Base-by-base conservation (phyloP, 352 stramenopile genomes). In the Pythium diclinum region DNA sequence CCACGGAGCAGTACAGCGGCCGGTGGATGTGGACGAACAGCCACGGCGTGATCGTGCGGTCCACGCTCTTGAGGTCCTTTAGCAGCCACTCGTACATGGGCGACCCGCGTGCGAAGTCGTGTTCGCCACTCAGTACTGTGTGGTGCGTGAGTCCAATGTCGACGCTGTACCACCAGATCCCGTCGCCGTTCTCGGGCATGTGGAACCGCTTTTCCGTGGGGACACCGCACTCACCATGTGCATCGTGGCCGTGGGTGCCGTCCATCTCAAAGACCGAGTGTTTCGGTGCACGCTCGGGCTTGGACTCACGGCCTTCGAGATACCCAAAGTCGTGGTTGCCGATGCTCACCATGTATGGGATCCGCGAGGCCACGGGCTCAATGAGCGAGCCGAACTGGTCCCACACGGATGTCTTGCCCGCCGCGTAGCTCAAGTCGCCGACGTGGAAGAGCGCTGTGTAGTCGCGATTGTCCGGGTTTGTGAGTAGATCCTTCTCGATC, bases 361-460 rank as follows among this genome's bases (percentile, higher is more conserved):
- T 69, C 30, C 65, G 66, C 19, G 77, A 72, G 2, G 87, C 74
- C 68, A 91, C 80, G 1, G 81, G 73, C 68, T 90, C 58, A 54
- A 94, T 87, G 60, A 95, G 78, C 23, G 79, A 47, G 33, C 82
- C 70, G 59, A 85, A 88, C 59, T 88, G 75, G 55, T 96, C 87
- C 88, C 88, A 97, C 44, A 88, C 56, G 38, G 67, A 83, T 9
- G 83, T 86, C 2, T 72, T 58, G 0, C 75, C 73, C 13, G 63
- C 64, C 14, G 88, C 82, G 68, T 95, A 95, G 48, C 71, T 79
- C 38, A 89, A 51, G 56, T 93, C 86, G 11, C 86, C 86, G 33
- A 94, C 69, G 59, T 92, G 83, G 65, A 94, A 69, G 14, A 93
- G 67, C 1, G 30, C 76, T 16, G 67, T 67, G 56, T 83, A 72